Conservation (phyloP, 1,139 yeast genomes). For the Suhomyces bokatorum region DNA sequence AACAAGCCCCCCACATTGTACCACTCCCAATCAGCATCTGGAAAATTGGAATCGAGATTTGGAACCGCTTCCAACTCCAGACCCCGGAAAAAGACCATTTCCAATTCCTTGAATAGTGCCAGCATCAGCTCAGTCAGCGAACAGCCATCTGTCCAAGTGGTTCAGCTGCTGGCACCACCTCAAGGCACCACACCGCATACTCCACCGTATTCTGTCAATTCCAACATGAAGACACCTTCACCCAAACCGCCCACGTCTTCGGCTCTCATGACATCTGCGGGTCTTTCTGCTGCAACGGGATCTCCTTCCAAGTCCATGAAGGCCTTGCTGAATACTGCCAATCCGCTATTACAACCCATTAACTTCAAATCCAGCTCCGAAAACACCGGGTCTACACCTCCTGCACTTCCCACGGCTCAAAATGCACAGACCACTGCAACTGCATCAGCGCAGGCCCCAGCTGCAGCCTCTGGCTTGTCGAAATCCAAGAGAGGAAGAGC, state of each 20-base stretch:
- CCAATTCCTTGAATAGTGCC: constrained; percentile 32
- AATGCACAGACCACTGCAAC: not conserved
- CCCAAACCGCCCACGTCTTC: constrained; percentile 39
- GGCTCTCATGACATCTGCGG: constrained; percentile 19
- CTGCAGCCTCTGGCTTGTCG: constrained; percentile 4
- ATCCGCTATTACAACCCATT: constrained; percentile 61
- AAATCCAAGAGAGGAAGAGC: constrained; percentile 34
- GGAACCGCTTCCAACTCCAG: constrained; percentile 23
- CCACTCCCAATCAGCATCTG: constrained; percentile 53
- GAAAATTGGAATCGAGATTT: constrained; percentile 39
- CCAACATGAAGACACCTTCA: constrained; percentile 36
- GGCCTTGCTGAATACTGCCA: constrained; percentile 46
- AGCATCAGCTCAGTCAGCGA: constrained; percentile 8
- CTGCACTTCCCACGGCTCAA: constrained; percentile 1
- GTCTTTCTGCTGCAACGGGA: constrained; percentile 21
- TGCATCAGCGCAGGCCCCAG: not conserved
- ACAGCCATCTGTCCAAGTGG: not conserved
- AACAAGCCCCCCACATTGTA: constrained; percentile 52
- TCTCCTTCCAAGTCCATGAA: constrained; percentile 59
- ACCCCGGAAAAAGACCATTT: constrained; percentile 42
- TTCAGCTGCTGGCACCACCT: constrained; percentile 5
- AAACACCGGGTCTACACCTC: not conserved
- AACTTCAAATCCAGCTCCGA: constrained; percentile 40
- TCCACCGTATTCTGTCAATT: constrained; percentile 34
- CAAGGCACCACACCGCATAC: constrained; percentile 32